A percentile compares a stretch with the other conserved stretches of the same genome.
phyloP scores from a whole-genome alignment of 2,329 filamentous ascomycete genomes.

The Exophiala lecanii-corni region DNA sequence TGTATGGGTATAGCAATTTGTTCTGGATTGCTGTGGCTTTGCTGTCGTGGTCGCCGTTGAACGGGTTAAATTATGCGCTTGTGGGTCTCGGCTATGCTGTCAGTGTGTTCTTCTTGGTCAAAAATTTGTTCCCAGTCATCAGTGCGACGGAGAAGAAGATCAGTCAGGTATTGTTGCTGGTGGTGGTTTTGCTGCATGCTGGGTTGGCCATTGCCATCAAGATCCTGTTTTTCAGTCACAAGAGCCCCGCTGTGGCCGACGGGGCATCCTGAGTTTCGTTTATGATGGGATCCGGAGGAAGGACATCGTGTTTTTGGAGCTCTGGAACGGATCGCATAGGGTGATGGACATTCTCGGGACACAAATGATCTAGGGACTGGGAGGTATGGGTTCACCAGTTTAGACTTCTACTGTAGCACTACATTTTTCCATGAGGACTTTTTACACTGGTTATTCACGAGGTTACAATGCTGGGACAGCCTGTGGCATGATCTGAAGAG shows the following conservation, averaged over 20 bases:
- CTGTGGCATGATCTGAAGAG: too few species aligned
- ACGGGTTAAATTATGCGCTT: slow-evolving; percentile 87
- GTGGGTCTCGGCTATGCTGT: slow-evolving; percentile 79
- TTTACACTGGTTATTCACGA: too few species aligned
- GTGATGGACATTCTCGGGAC: too few species aligned
- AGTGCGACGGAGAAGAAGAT: slow-evolving; percentile 89
- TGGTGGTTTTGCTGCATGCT: slow-evolving; percentile 80
- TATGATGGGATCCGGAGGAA: too few species aligned
- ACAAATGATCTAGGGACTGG: too few species aligned
- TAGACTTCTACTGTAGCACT: too few species aligned
- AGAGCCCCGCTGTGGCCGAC: slow-evolving; percentile 55
- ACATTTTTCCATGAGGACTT: too few species aligned
- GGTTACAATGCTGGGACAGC: too few species aligned
- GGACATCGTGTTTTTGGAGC: too few species aligned
- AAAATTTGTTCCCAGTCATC: slow-evolving; percentile 86
- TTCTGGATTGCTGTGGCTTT: slow-evolving; percentile 95
- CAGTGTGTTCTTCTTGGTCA: slow-evolving; percentile 75
- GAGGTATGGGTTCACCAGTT: too few species aligned
- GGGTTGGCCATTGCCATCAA: slow-evolving; percentile 93
- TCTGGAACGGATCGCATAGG: too few species aligned
- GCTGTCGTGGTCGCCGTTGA: slow-evolving; percentile 82
- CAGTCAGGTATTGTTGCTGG: slow-evolving; percentile 77
- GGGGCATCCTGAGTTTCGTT: too few species aligned
- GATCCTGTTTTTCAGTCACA: slow-evolving; percentile 85
- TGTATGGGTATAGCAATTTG: slow-evolving; percentile 95